These are phyloP conservation scores for Sporisorium sorghi DNA, from an alignment of 1,284 basidiomycete species.

Conservation along the genomic window DNA sequence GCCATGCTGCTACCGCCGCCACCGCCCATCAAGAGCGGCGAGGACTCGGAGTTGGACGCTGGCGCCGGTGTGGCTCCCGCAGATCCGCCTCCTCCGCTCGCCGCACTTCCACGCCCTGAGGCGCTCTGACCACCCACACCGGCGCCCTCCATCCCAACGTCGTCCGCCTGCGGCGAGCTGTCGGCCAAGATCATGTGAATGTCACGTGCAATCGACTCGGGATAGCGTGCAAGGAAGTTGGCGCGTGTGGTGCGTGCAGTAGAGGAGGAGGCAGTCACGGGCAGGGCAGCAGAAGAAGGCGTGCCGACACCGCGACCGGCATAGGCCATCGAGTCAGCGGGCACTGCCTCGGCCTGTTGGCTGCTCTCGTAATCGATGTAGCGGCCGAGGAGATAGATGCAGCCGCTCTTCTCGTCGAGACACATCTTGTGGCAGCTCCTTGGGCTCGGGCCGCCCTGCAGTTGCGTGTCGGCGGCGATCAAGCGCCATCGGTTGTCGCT, in stretches of 20 bases:
- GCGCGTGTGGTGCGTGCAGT: constrained; percentile 35
- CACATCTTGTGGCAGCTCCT: constrained; percentile 86
- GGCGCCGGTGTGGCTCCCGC: constrained; percentile 24
- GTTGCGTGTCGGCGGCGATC: constrained; percentile 75
- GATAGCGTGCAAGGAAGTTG: constrained; percentile 42
- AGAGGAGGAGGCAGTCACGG: constrained; percentile 41
- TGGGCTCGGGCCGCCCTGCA: constrained; percentile 77
- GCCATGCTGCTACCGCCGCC: constrained; percentile 3
- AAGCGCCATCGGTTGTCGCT: constrained; percentile 76
- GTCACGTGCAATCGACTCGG: constrained; percentile 43
- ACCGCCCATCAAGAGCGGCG: constrained; percentile 22
- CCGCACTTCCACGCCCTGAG: constrained; percentile 4
- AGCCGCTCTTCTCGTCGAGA: constrained; percentile 78
- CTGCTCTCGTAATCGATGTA: constrained; percentile 58
- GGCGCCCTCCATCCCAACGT: constrained; percentile 34
- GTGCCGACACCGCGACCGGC: constrained; percentile 9
- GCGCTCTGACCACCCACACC: constrained; percentile 18
- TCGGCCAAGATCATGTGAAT: constrained; percentile 42
- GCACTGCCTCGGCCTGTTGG: constrained; percentile 16
- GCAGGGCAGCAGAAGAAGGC: constrained; percentile 13
- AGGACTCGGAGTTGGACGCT: constrained; percentile 32
- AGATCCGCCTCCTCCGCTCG: too few species aligned
- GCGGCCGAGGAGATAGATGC: constrained; percentile 76
- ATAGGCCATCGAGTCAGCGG: constrained; percentile 32
- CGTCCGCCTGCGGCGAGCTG: constrained; percentile 23